A percentile compares a stretch with the other conserved stretches of the same genome.
These are phyloP conservation scores for Calvatia gigantea DNA, from an alignment of 768 basidiomycete genomes.

Conservation along the genomic window DNA sequence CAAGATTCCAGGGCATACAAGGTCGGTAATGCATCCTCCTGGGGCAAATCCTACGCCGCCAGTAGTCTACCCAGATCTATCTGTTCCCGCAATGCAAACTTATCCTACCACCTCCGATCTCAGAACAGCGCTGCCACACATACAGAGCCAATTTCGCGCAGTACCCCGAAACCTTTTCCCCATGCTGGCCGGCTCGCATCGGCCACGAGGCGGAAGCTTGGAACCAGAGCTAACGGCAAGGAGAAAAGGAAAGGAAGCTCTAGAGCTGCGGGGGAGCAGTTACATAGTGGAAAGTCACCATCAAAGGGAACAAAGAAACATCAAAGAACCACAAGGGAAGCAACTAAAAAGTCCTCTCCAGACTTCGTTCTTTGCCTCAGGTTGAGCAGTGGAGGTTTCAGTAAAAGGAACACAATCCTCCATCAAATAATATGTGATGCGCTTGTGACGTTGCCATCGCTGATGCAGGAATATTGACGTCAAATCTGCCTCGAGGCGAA, in stretches of 20 bases:
- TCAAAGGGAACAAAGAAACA: neutral
- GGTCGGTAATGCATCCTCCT: neutral
- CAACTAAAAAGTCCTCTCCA: neutral
- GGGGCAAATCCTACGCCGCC: neutral
- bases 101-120: neutral
- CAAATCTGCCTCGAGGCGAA: conserved; percentile 11
- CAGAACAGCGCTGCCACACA: neutral
- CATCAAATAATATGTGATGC: neutral
- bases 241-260: neutral
- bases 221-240: neutral
- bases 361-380: conserved; percentile 3
- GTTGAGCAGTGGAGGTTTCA: neutral
- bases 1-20: too few species aligned
- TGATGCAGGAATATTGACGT: neutral
- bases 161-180: neutral
- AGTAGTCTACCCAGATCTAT: neutral
- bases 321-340: neutral
- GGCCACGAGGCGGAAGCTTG: neutral
- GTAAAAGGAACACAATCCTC: neutral
- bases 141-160: neutral
- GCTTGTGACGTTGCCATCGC: neutral
- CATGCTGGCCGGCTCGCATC: neutral
- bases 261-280: neutral
- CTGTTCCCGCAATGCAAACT: neutral
- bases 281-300: neutral